Evolutionary conservation across 441 rosid genomes (phyloP).

Genomic region (Gossypium davidsonii): DNA sequence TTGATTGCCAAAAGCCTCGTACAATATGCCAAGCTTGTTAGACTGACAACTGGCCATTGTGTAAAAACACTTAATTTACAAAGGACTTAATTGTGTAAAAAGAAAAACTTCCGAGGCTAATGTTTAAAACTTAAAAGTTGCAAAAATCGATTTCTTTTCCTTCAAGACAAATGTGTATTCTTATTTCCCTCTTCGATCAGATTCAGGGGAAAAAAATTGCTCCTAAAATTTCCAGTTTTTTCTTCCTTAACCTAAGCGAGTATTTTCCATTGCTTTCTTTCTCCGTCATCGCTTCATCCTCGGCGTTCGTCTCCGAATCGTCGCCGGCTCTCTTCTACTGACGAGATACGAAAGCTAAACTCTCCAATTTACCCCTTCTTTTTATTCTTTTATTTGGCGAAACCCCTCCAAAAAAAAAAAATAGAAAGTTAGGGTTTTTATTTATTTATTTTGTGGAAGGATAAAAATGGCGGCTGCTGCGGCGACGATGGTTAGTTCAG

Average conservation of each 20-base stretch:
- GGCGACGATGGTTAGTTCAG: slow-evolving; percentile 76
- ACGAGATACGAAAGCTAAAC: background rate
- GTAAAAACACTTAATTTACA: background rate
- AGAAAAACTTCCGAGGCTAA: background rate
- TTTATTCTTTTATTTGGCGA: background rate
- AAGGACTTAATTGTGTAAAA: background rate
- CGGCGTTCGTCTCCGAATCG: background rate
- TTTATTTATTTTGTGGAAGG: background rate
- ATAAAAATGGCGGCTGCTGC: slow-evolving; percentile 33
- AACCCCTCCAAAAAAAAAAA: background rate
- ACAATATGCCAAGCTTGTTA: too few relatives aligned
- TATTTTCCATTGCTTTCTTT: background rate
- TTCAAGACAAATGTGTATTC: background rate
- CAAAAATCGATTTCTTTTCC: background rate
- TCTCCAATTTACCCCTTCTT: background rate
- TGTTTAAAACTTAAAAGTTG: background rate
- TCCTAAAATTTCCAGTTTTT: background rate
- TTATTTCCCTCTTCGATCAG: background rate
- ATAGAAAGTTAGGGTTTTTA: background rate
- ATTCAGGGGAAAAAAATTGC: background rate
- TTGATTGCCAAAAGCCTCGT: too few relatives aligned
- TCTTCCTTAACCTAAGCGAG: background rate
- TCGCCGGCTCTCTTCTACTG: background rate
- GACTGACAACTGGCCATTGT: too few relatives aligned
- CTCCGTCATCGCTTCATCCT: background rate